Base-by-base conservation (phyloP, 306 rosid species). In the Erythrophleum fordii region DNA sequence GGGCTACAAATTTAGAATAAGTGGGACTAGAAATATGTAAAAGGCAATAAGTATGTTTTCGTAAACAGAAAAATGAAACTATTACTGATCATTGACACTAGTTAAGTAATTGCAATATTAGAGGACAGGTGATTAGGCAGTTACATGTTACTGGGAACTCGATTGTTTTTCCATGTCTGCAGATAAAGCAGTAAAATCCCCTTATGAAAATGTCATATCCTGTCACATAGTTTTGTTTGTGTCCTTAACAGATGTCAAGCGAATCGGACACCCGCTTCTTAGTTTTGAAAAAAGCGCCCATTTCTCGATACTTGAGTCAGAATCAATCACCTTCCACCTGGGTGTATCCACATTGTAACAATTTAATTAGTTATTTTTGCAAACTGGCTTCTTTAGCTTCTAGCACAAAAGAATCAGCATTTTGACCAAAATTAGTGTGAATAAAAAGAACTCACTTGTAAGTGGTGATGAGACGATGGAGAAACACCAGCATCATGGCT, bases 401-500 rank as follows among this genome's bases (percentile, higher is more conserved):
- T n/a, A 53, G 60, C 23, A 29, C 13, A n/a, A 23, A n/a, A 35
- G 69, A 72, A 41, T 31, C 16, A 72, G 28, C 70, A 28, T 72
- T 72, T 71, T 29, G 59, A 73, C 67, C 49, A 78, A n/a, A 11
- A 46, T 59, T 51, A 12, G 74, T 5, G 52, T 42, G 29, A 64
- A 25, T 69, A 49, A 77, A 41, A 81, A 69, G 72, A 77, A 41
- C 85, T 45, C 51, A 91, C 98, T 91, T 85, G 91, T 82, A 91
- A 60, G 85, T 80, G 75, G 91, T 90, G 66, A 82, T 72, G 77
- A 95, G 87, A 75, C 97, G 98, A 79, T 93, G 91, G 67, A 95
- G 94, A 80, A 95, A 91, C 79, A 95, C 93, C 10, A 91, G 80
- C 94, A 91, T 91, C 99, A 95, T 91, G 75, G 92, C 87, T 80